Evolutionary conservation across 225 moss, liverwort and hornwort species (phyloP), one percentile per base, ranked within the genome.

Genomic region (Bryum argenteum): DNA sequence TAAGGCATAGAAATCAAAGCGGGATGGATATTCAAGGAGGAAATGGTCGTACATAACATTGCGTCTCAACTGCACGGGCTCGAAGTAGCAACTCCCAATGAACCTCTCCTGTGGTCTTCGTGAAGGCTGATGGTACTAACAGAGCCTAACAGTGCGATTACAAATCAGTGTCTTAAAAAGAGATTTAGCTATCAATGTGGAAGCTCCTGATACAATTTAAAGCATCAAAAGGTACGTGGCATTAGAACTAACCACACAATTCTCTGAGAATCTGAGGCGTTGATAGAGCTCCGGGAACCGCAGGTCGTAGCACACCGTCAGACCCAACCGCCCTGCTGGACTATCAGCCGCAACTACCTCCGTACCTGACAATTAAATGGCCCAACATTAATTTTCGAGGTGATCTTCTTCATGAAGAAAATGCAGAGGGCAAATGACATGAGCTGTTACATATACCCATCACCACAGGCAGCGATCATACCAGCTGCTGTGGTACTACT

Each of bases 281-380:
- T 98, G 94, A 69, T 88, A 98, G 8, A 98, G 75, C 82, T 94
- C 97, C 74, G 97, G 94, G 78, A 98, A 98, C 57, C 97, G 89
- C 61, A 98, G 87, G 73, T 98, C 94, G 54, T 98, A 98, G 89
- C 97, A 94, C 18, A 92, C 85, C 37, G 94, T 98, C 61, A 98
- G 61, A 50, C 97, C 97, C 59, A 98, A 63, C 65, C 83, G 84
- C 65, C 97, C 97, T 66, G 89, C 79, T 57, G 97, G 94, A 74
- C 90, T 94, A 73, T 98, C 89, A 17, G 71, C 87, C 19, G 80
- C 86, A 58, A 82, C 87, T 17, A 97, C 82, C 69, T 91, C 83
- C 54, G 83, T 75, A 55, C 92, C 92, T 92, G 83, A 63, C 63
- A 67, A 72, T 24, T 3, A 53, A 56, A 5, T 33, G 53, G 38